Percentiles rank a stretch among this genome's conserved stretches.
phyloP scores from a whole-genome alignment of 208 protist genomes.

The Endotrypanum monterogeii region DNA sequence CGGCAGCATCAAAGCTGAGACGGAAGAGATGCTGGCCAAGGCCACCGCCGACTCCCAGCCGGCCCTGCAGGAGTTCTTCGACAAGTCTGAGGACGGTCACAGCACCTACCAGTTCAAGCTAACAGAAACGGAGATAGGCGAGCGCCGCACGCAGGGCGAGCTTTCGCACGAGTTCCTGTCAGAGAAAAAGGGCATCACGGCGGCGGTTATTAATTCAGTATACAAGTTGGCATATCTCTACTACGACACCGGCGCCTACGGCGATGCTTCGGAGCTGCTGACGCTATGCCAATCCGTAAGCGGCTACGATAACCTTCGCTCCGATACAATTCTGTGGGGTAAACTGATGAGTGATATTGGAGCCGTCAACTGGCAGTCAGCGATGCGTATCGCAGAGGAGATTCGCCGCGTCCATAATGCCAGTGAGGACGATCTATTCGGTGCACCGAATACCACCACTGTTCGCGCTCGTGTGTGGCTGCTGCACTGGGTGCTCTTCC shows the following conservation, averaged over 20 bases:
- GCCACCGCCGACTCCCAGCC: constrained; percentile 56
- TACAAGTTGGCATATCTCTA: constrained; percentile 82
- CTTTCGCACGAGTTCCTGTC: constrained; percentile 71
- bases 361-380: constrained; percentile 83
- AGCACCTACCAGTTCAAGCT: constrained; percentile 85
- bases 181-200: constrained; percentile 71
- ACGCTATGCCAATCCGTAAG: constrained; percentile 79
- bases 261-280: constrained; percentile 81
- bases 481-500: constrained; percentile 92
- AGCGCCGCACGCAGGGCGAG: constrained; percentile 71
- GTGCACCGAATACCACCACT: constrained; percentile 59
- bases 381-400: constrained; percentile 69
- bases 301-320: constrained; percentile 68
- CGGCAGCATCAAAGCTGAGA: constrained; percentile 65
- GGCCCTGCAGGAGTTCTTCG: constrained; percentile 84
- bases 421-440: constrained; percentile 72
- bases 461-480: constrained; percentile 82
- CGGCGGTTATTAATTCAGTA: constrained; percentile 66
- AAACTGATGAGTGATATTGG: constrained; percentile 88
- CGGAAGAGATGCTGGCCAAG: constrained; percentile 65
- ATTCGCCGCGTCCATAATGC: constrained; percentile 75
- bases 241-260: constrained; percentile 88
- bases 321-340: constrained; percentile 79
- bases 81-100: constrained; percentile 50
- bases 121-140: constrained; percentile 71